Evolutionary conservation across 768 basidiomycete genomes (phyloP).

Genomic region (Suillus subluteus): DNA sequence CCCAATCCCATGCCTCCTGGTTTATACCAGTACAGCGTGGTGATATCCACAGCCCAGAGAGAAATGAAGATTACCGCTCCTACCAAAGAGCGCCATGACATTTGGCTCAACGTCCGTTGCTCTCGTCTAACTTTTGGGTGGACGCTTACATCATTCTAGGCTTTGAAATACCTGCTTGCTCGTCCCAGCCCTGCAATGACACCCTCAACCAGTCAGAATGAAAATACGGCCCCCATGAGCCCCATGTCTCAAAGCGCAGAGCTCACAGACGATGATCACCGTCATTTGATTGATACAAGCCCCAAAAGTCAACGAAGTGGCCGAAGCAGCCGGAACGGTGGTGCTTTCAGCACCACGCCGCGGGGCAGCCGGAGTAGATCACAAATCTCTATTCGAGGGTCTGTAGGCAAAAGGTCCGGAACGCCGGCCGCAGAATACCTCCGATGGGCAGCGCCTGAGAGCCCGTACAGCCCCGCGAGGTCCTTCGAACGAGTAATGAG

Average conservation of each 20-base stretch:
- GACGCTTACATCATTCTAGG: slow-evolving; percentile 49
- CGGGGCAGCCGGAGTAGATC: slow-evolving; percentile 79
- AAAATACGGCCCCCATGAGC: slow-evolving; percentile 45
- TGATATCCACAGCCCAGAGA: slow-evolving; percentile 89
- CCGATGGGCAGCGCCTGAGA: slow-evolving; percentile 75
- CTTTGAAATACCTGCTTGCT: slow-evolving; percentile 86
- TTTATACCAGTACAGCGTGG: slow-evolving; percentile 87
- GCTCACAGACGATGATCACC: slow-evolving; percentile 56
- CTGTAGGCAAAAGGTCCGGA: slow-evolving; percentile 82
- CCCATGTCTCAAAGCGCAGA: slow-evolving; percentile 49
- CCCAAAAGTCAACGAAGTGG: slow-evolving; percentile 77
- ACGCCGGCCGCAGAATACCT: slow-evolving; percentile 93
- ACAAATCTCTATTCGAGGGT: slow-evolving; percentile 71
- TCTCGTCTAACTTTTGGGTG: slow-evolving; percentile 13
- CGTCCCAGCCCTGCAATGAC: slow-evolving; percentile 53
- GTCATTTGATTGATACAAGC: slow-evolving; percentile 52
- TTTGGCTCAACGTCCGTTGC: slow-evolving; percentile 84
- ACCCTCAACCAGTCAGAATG: slow-evolving; percentile 31
- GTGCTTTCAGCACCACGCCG: slow-evolving; percentile 76
- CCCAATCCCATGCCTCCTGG: slow-evolving; percentile 97
- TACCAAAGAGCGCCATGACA: slow-evolving; percentile 93
- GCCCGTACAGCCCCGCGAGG: slow-evolving; percentile 74
- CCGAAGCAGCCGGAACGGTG: slow-evolving; percentile 59
- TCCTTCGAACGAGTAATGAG: slow-evolving; percentile 61
- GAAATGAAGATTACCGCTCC: slow-evolving; percentile 99